Conservation (phyloP, 805 yeast species). For the Cyberlindnera sargentensis region DNA sequence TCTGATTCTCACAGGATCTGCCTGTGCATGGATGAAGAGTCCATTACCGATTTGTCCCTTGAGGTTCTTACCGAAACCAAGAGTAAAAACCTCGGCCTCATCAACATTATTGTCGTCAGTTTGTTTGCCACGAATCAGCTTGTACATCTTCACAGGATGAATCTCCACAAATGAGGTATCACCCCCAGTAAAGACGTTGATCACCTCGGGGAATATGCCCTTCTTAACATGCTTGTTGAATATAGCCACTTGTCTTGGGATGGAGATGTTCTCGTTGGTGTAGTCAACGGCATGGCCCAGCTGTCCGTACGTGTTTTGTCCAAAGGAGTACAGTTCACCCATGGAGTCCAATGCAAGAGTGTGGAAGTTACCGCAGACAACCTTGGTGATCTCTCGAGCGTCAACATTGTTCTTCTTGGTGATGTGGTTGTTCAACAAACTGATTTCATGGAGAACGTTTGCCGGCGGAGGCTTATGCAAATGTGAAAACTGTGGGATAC, state of each 20-base stretch:
- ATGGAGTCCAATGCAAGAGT: constrained; percentile 58
- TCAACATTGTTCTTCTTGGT: constrained; percentile 19
- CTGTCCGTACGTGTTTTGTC: constrained; percentile 80
- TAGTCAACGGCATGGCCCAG: constrained; percentile 63
- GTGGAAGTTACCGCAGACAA: constrained; percentile 73
- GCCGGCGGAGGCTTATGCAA: constrained; percentile 47
- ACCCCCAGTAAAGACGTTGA: constrained; percentile 61
- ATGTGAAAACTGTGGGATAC: constrained; percentile 67
- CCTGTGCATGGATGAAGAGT: constrained; percentile 64
- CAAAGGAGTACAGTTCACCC: constrained; percentile 80
- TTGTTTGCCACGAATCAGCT: constrained; percentile 19
- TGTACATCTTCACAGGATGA: constrained; percentile 24
- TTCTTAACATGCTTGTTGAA: constrained; percentile 34
- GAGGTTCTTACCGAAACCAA: constrained; percentile 78
- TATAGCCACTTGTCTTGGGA: constrained; percentile 51
- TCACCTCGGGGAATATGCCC: constrained; percentile 39
- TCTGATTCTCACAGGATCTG: constrained; percentile 53
- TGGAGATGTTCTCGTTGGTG: constrained; percentile 59
- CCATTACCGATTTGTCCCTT: constrained; percentile 84
- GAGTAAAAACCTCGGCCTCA: constrained; percentile 26
- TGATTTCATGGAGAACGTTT: constrained; percentile 46
- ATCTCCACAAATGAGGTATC: constrained; percentile 51
- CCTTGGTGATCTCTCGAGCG: constrained; percentile 43
- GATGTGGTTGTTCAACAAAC: constrained; percentile 37
- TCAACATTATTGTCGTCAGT: background rate